A percentile compares a stretch with the other conserved stretches of the same genome.
phyloP scores from a whole-genome alignment of 495 filamentous ascomycete species.

The Penicillium paxilli region DNA sequence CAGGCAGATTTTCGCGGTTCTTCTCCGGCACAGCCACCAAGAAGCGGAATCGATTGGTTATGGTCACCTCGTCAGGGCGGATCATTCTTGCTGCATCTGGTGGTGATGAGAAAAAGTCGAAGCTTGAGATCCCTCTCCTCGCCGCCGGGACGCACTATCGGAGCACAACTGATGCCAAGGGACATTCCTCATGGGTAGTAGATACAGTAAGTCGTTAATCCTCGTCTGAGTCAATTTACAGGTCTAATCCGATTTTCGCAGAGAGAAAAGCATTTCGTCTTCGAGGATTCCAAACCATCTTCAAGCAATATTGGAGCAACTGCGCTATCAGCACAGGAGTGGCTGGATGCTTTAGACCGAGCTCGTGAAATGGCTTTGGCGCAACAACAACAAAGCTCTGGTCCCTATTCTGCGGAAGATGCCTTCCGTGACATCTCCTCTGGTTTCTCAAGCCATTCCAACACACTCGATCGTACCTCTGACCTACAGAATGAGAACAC shows the following conservation, averaged over 20 bases:
- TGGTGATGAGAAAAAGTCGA: conserved; percentile 94
- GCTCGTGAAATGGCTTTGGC: conserved; percentile 78
- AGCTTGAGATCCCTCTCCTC: conserved; percentile 82
- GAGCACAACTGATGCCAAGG: conserved; percentile 78
- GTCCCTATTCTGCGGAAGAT: conserved; percentile 68
- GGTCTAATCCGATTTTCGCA: conserved; percentile 37
- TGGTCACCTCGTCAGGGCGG: conserved; percentile 89
- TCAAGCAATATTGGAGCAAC: conserved; percentile 46
- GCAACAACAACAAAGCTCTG: conserved; percentile 66
- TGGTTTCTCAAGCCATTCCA: conserved; percentile 70
- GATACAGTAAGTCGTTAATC: conserved; percentile 73
- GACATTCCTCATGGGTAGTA: conserved; percentile 82
- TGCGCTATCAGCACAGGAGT: conserved; percentile 68
- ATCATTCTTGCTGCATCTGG: conserved; percentile 90
- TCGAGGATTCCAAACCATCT: conserved; percentile 82
- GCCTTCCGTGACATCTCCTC: conserved; percentile 72
- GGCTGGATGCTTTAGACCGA: conserved; percentile 80
- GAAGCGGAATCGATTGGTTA: conserved; percentile 88
- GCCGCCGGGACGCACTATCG: conserved; percentile 71
- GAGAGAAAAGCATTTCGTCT: conserved; percentile 88
- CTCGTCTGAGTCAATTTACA: background rate
- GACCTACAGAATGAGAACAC: conserved; percentile 36
- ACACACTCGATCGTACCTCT: conserved; percentile 64
- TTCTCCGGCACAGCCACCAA: conserved; percentile 89
- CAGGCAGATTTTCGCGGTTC: conserved; percentile 88